phyloP scores from a whole-genome alignment of 768 basidiomycete species.

The Termitomyces sp. region DNA sequence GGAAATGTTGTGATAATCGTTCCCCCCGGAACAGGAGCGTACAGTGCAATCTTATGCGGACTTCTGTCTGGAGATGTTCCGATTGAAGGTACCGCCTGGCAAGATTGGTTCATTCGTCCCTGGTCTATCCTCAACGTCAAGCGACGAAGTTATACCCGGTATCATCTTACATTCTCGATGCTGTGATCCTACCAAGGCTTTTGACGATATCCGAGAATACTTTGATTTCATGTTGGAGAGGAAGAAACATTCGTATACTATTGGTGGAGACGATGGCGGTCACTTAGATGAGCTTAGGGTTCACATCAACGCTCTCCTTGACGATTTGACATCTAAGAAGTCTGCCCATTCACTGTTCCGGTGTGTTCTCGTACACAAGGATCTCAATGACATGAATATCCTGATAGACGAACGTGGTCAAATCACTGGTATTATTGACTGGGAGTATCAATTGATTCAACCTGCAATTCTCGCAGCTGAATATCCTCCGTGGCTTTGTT shows the following conservation, averaged over 20 bases:
- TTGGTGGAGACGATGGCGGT: not conserved
- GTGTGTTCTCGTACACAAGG: not conserved
- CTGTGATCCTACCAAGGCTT: not conserved
- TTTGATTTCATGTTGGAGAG: conserved; percentile 5
- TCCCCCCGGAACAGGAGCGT: not conserved
- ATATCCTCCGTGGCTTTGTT: not conserved
- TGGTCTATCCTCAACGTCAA: not conserved
- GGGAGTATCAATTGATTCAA: not conserved
- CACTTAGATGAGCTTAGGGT: not conserved
- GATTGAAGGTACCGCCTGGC: not conserved
- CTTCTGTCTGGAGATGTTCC: not conserved
- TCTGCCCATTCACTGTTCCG: not conserved
- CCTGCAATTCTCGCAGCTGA: not conserved
- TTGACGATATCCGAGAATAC: conserved; percentile 3
- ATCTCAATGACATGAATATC: not conserved
- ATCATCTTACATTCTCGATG: not conserved
- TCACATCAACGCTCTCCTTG: not conserved
- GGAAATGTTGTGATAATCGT: not conserved
- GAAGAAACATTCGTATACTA: not conserved
- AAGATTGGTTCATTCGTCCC: conserved; percentile 3
- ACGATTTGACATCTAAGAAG: not conserved
- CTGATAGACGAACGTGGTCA: not conserved
- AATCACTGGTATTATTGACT: not conserved
- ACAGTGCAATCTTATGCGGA: not conserved
- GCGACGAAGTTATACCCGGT: not conserved